Conservation (phyloP, 331 rosid species). For the Erythrophleum ivorense region DNA sequence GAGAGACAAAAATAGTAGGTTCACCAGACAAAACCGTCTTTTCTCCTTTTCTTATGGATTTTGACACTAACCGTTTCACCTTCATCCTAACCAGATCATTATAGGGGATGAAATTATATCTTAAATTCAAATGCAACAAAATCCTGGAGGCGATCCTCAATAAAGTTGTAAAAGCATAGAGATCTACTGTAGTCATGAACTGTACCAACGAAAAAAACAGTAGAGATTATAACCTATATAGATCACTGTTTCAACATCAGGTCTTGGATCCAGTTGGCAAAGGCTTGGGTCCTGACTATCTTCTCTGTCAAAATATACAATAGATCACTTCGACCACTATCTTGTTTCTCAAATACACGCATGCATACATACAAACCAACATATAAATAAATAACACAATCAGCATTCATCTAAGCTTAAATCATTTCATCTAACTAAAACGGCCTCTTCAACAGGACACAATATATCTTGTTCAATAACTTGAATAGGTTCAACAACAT, state of each 20-base stretch:
- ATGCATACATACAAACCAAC: background rate
- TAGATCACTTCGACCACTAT: constrained; percentile 1
- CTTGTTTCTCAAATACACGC: background rate
- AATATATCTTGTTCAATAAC: background rate
- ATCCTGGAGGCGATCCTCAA: background rate
- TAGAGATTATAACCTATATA: constrained; percentile 23
- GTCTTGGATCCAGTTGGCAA: constrained; percentile 26
- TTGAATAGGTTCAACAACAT: background rate
- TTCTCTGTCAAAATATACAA: constrained; percentile 28
- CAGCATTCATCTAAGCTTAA: constrained; percentile 24
- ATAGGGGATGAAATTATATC: constrained; percentile 4
- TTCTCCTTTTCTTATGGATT: background rate
- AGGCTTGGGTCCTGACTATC: constrained; percentile 25
- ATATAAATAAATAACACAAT: background rate
- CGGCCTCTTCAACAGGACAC: background rate
- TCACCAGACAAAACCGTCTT: constrained; percentile 3
- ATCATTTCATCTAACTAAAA: background rate
- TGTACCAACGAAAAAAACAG: constrained; percentile 9
- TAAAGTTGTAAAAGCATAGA: background rate
- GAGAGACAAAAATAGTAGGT: constrained; percentile 4
- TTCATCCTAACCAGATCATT: constrained; percentile 26
- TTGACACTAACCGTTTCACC: constrained; percentile 21
- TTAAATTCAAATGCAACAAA: constrained; percentile 14
- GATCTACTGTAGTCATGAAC: constrained; percentile 15
- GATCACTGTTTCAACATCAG: constrained; percentile 21